Conservation (phyloP, 148 eudicot genomes). For the Amaranthus cruentus region DNA sequence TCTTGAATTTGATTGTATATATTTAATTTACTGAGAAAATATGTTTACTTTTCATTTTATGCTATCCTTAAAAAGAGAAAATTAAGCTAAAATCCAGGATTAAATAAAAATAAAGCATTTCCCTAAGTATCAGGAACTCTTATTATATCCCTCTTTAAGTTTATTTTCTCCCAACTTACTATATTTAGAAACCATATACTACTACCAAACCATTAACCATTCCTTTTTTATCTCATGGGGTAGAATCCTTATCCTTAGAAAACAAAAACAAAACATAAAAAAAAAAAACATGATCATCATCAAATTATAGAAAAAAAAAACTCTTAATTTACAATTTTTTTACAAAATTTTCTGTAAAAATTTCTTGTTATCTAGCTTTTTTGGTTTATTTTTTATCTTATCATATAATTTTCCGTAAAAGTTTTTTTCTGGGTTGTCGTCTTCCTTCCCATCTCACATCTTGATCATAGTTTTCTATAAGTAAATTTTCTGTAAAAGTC, state of each 20-base stretch:
- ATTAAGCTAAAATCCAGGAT: conserved; percentile 12
- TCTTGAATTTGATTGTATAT: too few relatives aligned
- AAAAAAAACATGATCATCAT: not conserved
- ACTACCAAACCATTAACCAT: conserved; percentile 9
- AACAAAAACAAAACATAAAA: not conserved
- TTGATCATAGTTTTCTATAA: too few relatives aligned
- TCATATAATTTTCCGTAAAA: too few relatives aligned
- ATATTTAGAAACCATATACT: conserved; percentile 22
- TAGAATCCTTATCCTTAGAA: not conserved
- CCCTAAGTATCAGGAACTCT: conserved; percentile 24
- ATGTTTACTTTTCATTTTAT: not conserved
- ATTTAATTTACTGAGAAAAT: too few relatives aligned
- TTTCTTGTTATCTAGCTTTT: too few relatives aligned
- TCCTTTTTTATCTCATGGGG: conserved; percentile 13
- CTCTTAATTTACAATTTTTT: not conserved
- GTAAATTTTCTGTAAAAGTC: too few relatives aligned
- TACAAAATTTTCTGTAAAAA: not conserved
- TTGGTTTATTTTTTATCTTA: too few relatives aligned
- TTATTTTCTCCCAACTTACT: not conserved
- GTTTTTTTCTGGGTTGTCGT: too few relatives aligned
- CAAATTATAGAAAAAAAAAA: not conserved
- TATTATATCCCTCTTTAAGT: not conserved
- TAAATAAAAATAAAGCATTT: conserved; percentile 11
- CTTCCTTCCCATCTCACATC: too few relatives aligned
- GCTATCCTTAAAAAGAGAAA: conserved; percentile 2